A percentile compares a stretch with the other conserved stretches of the same genome.
Evolutionary conservation across 768 basidiomycete species (phyloP).

Genomic region (Lyophyllum decastes): DNA sequence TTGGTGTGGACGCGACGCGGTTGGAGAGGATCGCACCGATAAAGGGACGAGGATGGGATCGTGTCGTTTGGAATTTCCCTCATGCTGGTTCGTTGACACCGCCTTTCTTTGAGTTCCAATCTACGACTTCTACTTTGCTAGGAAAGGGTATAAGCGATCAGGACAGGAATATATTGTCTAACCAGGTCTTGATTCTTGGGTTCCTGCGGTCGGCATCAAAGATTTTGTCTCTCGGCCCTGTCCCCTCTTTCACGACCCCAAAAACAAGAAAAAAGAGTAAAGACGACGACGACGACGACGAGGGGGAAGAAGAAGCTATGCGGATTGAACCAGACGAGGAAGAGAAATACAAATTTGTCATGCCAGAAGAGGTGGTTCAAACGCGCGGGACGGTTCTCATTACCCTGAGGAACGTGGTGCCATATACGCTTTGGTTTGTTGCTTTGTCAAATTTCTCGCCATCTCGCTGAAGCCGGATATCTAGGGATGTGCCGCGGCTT

Average conservation of each 20-base stretch:
- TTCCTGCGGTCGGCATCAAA: constrained; percentile 77
- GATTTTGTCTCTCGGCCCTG: constrained; percentile 57
- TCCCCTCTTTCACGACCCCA: constrained; percentile 41
- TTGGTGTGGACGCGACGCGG: constrained; percentile 82
- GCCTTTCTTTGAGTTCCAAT: no score
- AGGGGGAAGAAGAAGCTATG: constrained; percentile 26
- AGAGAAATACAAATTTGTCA: constrained; percentile 17
- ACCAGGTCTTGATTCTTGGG: constrained; percentile 80
- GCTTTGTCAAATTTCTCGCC: background rate
- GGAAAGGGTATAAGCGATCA: constrained; percentile 92
- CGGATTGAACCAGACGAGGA: constrained; percentile 30
- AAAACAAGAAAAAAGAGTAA: constrained; percentile 47
- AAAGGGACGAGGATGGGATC: constrained; percentile 70
- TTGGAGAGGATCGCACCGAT: constrained; percentile 61
- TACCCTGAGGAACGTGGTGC: constrained; percentile 82
- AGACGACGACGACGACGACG: constrained; percentile 49
- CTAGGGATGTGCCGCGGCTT: constrained; percentile 75
- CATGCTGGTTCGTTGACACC: constrained; percentile 69
- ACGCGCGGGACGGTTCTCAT: constrained; percentile 77
- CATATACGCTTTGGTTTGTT: constrained; percentile 84
- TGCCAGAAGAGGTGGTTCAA: constrained; percentile 15
- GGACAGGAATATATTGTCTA: constrained; percentile 88
- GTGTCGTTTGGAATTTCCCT: constrained; percentile 94
- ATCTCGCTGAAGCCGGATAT: background rate
- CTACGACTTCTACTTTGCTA: constrained; percentile 24